Base-by-base conservation (phyloP, 768 basidiomycete genomes). In the Pisolithus tinctorius region DNA sequence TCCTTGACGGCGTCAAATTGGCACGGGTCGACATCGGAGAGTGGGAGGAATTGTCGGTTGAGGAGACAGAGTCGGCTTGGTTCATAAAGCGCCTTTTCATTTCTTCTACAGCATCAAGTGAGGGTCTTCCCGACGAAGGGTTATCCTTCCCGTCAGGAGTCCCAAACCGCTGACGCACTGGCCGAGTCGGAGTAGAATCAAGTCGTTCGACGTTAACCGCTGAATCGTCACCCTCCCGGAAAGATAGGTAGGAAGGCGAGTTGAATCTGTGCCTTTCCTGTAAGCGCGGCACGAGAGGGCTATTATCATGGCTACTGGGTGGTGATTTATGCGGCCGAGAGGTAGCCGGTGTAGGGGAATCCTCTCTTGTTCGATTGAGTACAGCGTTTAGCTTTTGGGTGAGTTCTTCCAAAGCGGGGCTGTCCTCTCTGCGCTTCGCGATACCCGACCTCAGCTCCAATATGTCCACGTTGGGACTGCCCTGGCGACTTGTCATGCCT, bases 41-140 rank as follows among this genome's bases (percentile, higher is more conserved):
- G n/a, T 47, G 47, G 10, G 62, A 53, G 13, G 53, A 48, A 4
- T 51, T 54, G 41, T 29, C 50, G 30, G 56, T 55, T 9, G 63
- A 57, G 40, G 51, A 54, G 42, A 40, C 45, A 3, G 59, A 23
- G 47, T 56, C 60, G 2, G 55, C 57, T 56, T 66, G 70, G 45
- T 62, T 63, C 48, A 81, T 63, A 56, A 83, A 77, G 38, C 81
- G 70, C 57, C 67, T 73, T 65, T 83, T 86, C 79, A 84, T 81
- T 58, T 82, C 78, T 61, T 83, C 77, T 43, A 83, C 70, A 2
- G 80, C 79, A 23, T 80, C 78, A 26, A 68, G 60, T 6, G 76
- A 75, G 6, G 74, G 71, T 20, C 63, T 49, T 23, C 53, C 58
- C 3, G 47, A 55, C 4, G 42, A 40, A 20, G 31, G 30, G n/a